Conservation (phyloP, 2,329 filamentous ascomycete genomes). For the Calonectria pauciramosa region DNA sequence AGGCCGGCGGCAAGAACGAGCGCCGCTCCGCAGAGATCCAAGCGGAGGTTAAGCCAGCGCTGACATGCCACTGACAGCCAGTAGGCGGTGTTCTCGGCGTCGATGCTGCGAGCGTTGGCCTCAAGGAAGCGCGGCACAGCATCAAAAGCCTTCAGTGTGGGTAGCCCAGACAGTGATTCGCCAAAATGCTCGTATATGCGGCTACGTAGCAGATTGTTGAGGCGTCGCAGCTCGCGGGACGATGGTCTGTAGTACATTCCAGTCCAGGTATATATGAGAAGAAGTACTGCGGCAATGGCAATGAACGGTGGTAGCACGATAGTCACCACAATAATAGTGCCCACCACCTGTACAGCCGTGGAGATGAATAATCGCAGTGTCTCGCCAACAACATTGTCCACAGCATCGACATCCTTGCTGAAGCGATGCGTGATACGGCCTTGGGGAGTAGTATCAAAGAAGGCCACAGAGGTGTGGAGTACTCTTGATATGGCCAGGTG, state of each 20-base stretch:
- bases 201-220: not conserved
- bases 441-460: not conserved
- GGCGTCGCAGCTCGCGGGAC: not conserved
- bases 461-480: slow-evolving; percentile 53
- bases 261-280: not conserved
- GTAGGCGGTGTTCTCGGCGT: not conserved
- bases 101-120: not conserved
- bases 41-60: not conserved
- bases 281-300: not conserved
- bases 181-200: not conserved
- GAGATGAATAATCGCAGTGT: not conserved
- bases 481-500: slow-evolving; percentile 29
- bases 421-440: not conserved
- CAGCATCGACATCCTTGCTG: not conserved
- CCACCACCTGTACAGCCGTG: not conserved
- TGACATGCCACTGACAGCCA: not conserved
- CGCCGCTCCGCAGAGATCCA: not conserved
- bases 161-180: not conserved
- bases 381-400: not conserved
- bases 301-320: not conserved
- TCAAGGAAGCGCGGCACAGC: not conserved
- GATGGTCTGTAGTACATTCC: slow-evolving; percentile 3
- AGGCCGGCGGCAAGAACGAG: not conserved
- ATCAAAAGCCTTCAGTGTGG: not conserved
- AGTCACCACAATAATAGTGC: not conserved